A percentile compares a stretch with the other conserved stretches of the same genome.
Conservation (phyloP, 768 basidiomycete genomes). For the Kockovaella imperatae region DNA sequence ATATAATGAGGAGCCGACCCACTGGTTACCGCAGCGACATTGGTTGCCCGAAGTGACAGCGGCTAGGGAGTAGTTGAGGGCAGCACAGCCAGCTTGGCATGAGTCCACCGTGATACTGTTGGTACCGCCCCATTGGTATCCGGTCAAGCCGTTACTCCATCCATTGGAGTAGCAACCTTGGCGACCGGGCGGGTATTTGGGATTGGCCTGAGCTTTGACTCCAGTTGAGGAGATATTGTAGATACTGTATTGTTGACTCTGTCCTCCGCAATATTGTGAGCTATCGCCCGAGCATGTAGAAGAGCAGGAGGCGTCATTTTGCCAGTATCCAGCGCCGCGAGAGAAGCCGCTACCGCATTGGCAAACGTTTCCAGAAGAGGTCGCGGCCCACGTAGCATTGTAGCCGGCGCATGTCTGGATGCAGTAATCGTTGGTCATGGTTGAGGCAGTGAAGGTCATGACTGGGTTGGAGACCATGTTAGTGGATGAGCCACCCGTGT, state of each 20-base stretch:
- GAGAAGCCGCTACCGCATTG: conserved; percentile 28
- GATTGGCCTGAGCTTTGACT: not conserved
- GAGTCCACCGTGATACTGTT: conserved; percentile 11
- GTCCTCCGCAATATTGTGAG: conserved; percentile 30
- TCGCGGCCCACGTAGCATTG: conserved; percentile 31
- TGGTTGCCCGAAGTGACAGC: conserved; percentile 22
- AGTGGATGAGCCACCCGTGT: conserved; percentile 4
- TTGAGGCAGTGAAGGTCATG: conserved; percentile 22
- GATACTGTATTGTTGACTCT: conserved; percentile 16
- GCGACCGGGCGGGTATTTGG: conserved; percentile 17
- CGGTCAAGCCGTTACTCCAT: conserved; percentile 7
- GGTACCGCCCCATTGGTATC: conserved; percentile 12
- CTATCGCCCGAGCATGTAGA: conserved; percentile 29
- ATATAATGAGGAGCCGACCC: conserved; percentile 1
- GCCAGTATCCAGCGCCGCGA: conserved; percentile 14
- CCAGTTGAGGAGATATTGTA: conserved; percentile 26
- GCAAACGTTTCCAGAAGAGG: conserved; percentile 23
- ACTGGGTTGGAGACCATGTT: conserved; percentile 8
- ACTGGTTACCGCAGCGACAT: conserved; percentile 28
- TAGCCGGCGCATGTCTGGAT: conserved; percentile 24
- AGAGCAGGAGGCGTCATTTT: conserved; percentile 25
- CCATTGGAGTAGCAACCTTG: conserved; percentile 17
- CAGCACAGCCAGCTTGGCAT: conserved; percentile 28
- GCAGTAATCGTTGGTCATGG: conserved; percentile 35
- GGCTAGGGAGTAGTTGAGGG: conserved; percentile 18